These are phyloP conservation scores for Acer negundo DNA, from an alignment of 345 rosid genomes.

Conservation along the genomic window DNA sequence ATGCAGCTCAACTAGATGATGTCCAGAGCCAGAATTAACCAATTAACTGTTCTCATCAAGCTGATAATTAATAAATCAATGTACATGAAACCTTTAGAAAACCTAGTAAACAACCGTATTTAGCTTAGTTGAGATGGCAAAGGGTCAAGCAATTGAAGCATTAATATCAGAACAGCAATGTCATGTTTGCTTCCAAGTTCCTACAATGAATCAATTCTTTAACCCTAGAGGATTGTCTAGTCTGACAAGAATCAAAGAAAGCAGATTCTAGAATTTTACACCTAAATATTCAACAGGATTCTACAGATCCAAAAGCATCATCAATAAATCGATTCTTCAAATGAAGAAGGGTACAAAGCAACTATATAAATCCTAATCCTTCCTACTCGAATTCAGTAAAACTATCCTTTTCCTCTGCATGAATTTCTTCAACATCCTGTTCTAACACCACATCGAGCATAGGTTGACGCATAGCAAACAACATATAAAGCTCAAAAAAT, in stretches of 20 bases:
- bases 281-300: neutral
- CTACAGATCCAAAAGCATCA: neutral
- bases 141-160: neutral
- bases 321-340: neutral
- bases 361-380: neutral
- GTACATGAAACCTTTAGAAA: neutral
- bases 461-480: neutral
- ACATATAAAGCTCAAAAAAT: neutral
- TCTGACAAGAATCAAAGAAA: neutral
- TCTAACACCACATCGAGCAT: neutral
- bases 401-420: neutral
- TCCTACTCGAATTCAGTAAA: neutral
- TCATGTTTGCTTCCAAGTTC: neutral
- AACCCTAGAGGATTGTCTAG: neutral
- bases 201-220: neutral
- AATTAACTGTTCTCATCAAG: neutral
- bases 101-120: neutral
- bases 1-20: neutral
- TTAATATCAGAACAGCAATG: neutral
- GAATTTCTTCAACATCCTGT: neutral
- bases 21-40: neutral
- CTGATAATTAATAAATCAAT: neutral
- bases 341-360: neutral
- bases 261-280: neutral
- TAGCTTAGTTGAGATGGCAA: neutral